Evolutionary conservation across 345 rosid genomes (phyloP), one percentile per base, ranked within the genome.

Genomic region (Rhizophora apiculata): DNA sequence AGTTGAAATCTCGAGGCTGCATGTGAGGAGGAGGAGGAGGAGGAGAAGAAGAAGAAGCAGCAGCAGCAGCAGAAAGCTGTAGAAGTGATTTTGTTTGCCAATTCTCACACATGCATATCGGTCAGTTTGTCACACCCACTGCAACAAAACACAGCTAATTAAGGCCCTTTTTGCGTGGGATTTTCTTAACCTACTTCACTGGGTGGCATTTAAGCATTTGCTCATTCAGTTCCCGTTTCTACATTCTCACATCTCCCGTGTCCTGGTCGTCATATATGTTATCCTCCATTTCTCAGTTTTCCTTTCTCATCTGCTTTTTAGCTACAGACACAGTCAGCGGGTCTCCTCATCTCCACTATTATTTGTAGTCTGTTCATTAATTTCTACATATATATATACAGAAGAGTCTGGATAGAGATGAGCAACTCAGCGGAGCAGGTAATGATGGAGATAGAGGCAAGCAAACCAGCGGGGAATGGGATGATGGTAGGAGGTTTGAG

Each of bases 361-460:
- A 43, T 13, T 19, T 15, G 5, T 43, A 11, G 18, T 43, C 16
- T 43, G 19, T 3, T 19, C 16, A 13, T 39, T 11, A 9, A 39
- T 39, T 2, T 39, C 15, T 39, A 1, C 6, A 34, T 37, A 9
- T 5, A 36, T 2, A 36, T 8, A 36, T 2, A 36, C 15, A 55
- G 27, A 24, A 55, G 7, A 53, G 3, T 8, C 8, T 8, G 46
- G 6, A 21, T 15, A 6, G 10, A 21, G 58, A 71, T 62, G 72
- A 77, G 52, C 31, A 56, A 66, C 46, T 58, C 81, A 2, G 60
- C 79, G 5, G 68, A 48, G 27, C 39, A 64, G 19, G 79, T 21
- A 8, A 68, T 73, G 79, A 87, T 78, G 92, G 95, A 90, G 86
- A 88, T 92, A 75, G 98, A 88, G 77, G 70, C 82, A 55, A 82